Evolutionary conservation across 257 asterid genomes (phyloP), one percentile per base, ranked within the genome.

Genomic region (Solanum pimpinellifolium): DNA sequence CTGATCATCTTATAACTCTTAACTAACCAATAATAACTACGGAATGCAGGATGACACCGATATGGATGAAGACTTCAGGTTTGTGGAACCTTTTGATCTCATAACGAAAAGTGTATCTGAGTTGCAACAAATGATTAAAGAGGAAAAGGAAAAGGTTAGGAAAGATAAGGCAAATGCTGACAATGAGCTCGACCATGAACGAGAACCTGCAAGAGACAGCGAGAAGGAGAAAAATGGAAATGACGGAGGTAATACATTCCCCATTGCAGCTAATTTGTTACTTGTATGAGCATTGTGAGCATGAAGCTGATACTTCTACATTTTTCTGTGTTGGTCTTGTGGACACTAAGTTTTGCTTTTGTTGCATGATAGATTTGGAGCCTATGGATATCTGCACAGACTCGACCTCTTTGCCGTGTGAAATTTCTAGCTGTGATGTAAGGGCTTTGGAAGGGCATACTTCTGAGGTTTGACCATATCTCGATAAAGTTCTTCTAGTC

Each of bases 401-500:
- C 91, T 88, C 92, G 83, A 89, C 92, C 86, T 90, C 96, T 73
- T 29, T 89, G 89, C 93, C 97, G 47, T 87, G 90, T 90, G 98
- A 97, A 88, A 94, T 97, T 87, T 93, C 97, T 62, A 90, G 83
- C 86, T 90, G 93, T 86, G 96, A 95, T 90, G 95, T 97, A 76
- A 91, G 90, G 83, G 94, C 92, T 88, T 88, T 97, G 93, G 97
- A 97, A 93, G 99, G 99, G 89, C 99, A 97, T 92, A 90, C 98
- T 68, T 95, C 99, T 86, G 98, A 97, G 99, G 99, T 97, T 90
- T 86, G 91, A 62, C 85, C 60, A 49, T 15, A 49, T 49, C 60
- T 15, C 60, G 27, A 46, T 29, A 46, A 77, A 80, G 68, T 47
- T 80, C 25, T 78, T 78, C 84, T 46, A 46, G 68, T 47, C 16